Evolutionary conservation across 495 filamentous ascomycete genomes (phyloP).

Genomic region (Lineolata rhizophorae): DNA sequence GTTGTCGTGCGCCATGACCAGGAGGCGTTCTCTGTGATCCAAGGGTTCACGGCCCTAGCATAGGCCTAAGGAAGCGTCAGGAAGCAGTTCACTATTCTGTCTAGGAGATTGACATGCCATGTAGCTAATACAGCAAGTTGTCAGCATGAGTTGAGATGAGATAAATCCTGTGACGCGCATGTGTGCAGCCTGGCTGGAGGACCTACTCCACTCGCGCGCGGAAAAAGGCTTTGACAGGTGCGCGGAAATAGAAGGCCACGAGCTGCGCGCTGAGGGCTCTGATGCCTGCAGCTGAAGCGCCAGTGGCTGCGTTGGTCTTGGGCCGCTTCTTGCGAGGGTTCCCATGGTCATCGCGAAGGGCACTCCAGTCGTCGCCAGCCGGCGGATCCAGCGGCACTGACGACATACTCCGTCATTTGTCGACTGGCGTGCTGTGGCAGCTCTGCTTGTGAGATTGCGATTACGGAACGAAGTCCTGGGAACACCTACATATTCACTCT

Average conservation of each 20-base stretch:
- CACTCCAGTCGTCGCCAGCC: no score
- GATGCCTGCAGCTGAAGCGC: conserved; percentile 52
- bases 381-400: no score
- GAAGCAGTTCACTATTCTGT: neutral
- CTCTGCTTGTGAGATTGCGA: no score
- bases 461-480: no score
- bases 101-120: conserved; percentile 26
- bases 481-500: no score
- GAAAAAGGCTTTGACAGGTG: conserved; percentile 79
- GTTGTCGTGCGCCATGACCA: conserved; percentile 59
- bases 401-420: no score
- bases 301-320: conserved; percentile 49
- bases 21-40: conserved; percentile 25
- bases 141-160: conserved; percentile 1
- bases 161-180: neutral
- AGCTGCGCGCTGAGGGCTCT: conserved; percentile 59
- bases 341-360: conserved; percentile 2
- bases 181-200: conserved; percentile 1
- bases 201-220: conserved; percentile 68
- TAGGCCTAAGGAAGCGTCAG: conserved; percentile 25
- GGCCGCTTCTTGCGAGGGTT: no score
- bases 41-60: conserved; percentile 45
- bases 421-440: no score
- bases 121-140: conserved; percentile 24
- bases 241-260: conserved; percentile 74